Percentiles rank a stretch among this genome's conserved stretches.
phyloP scores from a whole-genome alignment of 352 stramenopile species.

The Thraustochytrium sp. region DNA sequence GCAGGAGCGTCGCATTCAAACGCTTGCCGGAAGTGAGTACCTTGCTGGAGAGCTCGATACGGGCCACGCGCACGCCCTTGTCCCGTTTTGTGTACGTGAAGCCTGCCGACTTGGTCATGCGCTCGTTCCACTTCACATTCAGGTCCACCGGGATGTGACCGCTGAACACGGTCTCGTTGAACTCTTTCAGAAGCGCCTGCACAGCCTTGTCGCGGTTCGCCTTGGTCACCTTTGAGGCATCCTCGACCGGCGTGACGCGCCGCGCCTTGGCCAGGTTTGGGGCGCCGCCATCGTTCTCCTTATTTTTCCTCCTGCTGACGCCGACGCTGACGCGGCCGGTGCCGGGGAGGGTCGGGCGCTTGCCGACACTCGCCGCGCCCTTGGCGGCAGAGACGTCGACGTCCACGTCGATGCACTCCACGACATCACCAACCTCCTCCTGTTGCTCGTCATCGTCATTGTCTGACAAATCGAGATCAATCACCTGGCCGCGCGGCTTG shows the following conservation, averaged over 20 bases:
- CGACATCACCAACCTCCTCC: not conserved
- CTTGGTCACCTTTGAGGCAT: not conserved
- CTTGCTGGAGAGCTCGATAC: constrained; percentile 57
- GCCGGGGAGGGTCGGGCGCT: not conserved
- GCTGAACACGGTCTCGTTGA: constrained; percentile 48
- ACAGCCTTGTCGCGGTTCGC: not conserved
- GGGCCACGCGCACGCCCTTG: not conserved
- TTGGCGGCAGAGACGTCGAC: not conserved
- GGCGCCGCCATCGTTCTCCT: not conserved
- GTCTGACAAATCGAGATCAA: constrained; percentile 69
- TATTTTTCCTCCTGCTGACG: not conserved
- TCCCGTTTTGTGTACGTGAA: constrained; percentile 41
- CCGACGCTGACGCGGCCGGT: not conserved
- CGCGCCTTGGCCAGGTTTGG: not conserved
- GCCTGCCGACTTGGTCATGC: constrained; percentile 48
- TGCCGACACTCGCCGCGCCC: not conserved
- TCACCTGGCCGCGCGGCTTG: constrained; percentile 73
- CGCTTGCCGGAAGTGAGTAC: constrained; percentile 57
- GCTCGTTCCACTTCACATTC: constrained; percentile 47
- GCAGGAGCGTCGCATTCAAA: constrained; percentile 60
- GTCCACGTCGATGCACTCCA: not conserved
- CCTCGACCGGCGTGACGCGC: not conserved
- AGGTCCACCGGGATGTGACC: constrained; percentile 27
- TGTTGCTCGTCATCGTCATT: not conserved
- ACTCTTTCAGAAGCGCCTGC: not conserved